Base-by-base conservation (phyloP, 305 asterid genomes). In the Fraxinus greggii region DNA sequence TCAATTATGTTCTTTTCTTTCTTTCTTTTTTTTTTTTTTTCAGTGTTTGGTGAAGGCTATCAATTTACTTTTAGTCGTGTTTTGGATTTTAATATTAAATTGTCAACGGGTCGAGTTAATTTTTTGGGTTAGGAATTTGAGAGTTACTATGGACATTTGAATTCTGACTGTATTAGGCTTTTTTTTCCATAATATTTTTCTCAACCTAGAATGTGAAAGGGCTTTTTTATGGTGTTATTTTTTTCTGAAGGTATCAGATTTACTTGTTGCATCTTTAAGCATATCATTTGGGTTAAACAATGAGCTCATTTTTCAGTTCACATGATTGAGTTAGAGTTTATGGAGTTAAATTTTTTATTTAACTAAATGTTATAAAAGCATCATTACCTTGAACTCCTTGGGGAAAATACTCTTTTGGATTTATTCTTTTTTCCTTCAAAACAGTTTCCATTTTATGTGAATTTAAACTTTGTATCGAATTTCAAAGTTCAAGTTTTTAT, bases 1-100 rank as follows among this genome's bases (percentile, higher is more conserved):
- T 65, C 67, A 74, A 75, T 80, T 74, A 77, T 78, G 81, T 48
- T 48, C 21, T 48, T 48, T 45, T 3, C 0, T 75, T 78, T 28
- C 75, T 61, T 80, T 80, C n/a, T 23, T 7, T 4, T 35, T 1
- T 3, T 38, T 63, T 29, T 42, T 42, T 42, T 10, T 29, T 35
- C 5, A 33, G 32, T 36, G 38, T 15, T 13, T 51, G 8, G 61
- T 51, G 7, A 17, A 51, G 21, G 61, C 7, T 45, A 45, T 45
- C 56, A 45, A 13, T 45, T 13, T 45, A 45, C n/a, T 10, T 45
- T 28, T 7, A 26, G 70, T 17, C 75, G 35, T 76, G 7, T 32
- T 13, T 21, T 59, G 69, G 21, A 59, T 59, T 59, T 59, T 21
- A 23, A 45, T 59, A 23, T 21, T 59, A 59, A 59, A 59, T 21